Conservation (phyloP, 2,329 filamentous ascomycete genomes). For the Trichophyton simii region DNA sequence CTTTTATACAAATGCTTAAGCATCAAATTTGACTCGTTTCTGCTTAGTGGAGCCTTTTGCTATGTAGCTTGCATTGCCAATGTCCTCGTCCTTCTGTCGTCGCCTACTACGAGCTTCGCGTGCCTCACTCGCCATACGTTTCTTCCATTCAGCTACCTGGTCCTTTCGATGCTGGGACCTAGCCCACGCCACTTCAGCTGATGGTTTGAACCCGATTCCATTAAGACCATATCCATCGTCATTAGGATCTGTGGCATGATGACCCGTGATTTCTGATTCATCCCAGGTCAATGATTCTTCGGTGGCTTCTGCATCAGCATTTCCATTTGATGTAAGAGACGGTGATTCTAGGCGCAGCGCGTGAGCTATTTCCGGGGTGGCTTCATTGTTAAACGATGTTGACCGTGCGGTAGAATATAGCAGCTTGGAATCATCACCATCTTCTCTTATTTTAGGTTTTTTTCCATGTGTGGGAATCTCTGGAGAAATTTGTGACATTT, state of each 20-base stretch:
- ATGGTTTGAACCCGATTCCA: constrained; percentile 51
- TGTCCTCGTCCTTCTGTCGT: constrained; percentile 37
- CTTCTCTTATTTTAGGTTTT: background rate
- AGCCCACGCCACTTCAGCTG: constrained; percentile 45
- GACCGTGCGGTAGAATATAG: background rate
- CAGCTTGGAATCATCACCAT: too few relatives aligned
- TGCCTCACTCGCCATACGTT: constrained; percentile 46
- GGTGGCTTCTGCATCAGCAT: constrained; percentile 8
- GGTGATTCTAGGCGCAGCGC: background rate
- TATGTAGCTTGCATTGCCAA: constrained; percentile 17
- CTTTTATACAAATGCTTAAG: constrained; percentile 8
- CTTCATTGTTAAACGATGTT: background rate
- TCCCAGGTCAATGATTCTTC: constrained; percentile 40
- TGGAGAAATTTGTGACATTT: background rate
- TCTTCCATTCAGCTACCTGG: constrained; percentile 49
- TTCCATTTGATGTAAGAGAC: background rate
- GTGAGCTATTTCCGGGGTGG: background rate
- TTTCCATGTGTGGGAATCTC: background rate
- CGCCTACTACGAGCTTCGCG: constrained; percentile 36
- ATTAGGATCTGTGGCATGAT: constrained; percentile 42
- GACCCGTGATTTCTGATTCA: constrained; percentile 50
- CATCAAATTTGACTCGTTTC: constrained; percentile 32
- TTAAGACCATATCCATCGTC: constrained; percentile 54
- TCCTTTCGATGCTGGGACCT: constrained; percentile 44
- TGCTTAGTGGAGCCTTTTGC: constrained; percentile 21